Evolutionary conservation across 2,329 filamentous ascomycete species (phyloP).

Genomic region (Monosporascus sp.): DNA sequence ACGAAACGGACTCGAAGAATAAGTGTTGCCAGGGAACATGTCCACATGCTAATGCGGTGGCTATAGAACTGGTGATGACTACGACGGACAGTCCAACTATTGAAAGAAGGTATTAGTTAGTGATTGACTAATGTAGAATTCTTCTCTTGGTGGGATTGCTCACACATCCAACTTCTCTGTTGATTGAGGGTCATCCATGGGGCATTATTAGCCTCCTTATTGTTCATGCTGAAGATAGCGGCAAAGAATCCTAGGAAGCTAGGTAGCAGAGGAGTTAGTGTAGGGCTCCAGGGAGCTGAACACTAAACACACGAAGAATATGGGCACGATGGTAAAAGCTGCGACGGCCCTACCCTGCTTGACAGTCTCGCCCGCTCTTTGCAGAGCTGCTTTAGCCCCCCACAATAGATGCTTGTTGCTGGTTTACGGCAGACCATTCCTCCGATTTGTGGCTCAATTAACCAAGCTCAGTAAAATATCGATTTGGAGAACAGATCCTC

Average conservation of each 20-base stretch:
- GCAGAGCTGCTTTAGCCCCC: constrained; percentile 17
- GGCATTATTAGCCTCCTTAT: constrained; percentile 15
- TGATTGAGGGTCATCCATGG: constrained; percentile 9
- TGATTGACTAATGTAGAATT: too few species aligned
- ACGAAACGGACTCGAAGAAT: too few species aligned
- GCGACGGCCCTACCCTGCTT: constrained; percentile 27
- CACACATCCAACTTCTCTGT: constrained; percentile 19
- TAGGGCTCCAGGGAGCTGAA: not conserved
- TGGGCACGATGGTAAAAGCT: constrained; percentile 29
- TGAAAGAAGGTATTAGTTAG: too few species aligned
- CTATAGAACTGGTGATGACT: too few species aligned
- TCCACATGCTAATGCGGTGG: too few species aligned
- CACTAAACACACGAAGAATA: constrained; percentile 26
- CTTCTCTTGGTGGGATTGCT: not conserved
- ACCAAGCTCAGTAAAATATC: too few species aligned
- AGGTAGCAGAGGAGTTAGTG: not conserved
- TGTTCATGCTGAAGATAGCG: constrained; percentile 35
- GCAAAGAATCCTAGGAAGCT: constrained; percentile 34
- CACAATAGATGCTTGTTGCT: constrained; percentile 30
- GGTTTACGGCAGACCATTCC: constrained; percentile 28
- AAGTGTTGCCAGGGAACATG: too few species aligned
- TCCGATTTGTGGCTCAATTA: constrained; percentile 13
- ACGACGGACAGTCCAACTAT: too few species aligned
- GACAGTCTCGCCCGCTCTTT: constrained; percentile 14
- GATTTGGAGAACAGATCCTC: constrained; percentile 11